Evolutionary conservation across 805 yeast genomes (phyloP).

Genomic region (Cyberlindnera saturnus): DNA sequence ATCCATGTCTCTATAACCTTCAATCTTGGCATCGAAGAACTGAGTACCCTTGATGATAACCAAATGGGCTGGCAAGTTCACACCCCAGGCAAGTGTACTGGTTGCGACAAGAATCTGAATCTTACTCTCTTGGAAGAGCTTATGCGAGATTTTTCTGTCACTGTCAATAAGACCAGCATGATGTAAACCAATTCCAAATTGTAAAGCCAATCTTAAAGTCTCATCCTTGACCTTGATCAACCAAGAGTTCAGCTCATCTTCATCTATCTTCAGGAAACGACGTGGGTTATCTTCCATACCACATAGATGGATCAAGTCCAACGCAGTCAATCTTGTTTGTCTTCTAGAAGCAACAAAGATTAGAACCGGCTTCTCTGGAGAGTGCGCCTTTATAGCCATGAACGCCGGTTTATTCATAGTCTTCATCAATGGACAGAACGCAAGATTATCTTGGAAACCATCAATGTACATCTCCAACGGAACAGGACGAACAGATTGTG

Average conservation of each 20-base stretch:
- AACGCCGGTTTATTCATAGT: conserved; percentile 74
- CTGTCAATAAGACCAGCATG: conserved; percentile 95
- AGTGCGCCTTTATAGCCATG: conserved; percentile 63
- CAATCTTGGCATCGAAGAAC: conserved; percentile 87
- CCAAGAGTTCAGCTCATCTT: conserved; percentile 49
- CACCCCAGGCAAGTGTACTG: conserved; percentile 99
- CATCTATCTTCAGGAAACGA: conserved; percentile 53
- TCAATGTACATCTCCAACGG: conserved; percentile 85
- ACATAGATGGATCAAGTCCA: conserved; percentile 65
- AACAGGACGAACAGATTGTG: conserved; percentile 91
- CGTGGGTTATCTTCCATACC: conserved; percentile 53
- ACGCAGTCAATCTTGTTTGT: conserved; percentile 85
- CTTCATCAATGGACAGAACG: conserved; percentile 60
- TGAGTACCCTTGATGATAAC: conserved; percentile 97
- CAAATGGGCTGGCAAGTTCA: conserved; percentile 94
- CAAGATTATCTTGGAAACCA: conserved; percentile 85
- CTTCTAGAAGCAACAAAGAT: conserved; percentile 95
- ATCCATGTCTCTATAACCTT: conserved; percentile 91
- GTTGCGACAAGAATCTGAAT: conserved; percentile 90
- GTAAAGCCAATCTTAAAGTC: conserved; percentile 75
- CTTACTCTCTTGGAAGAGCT: conserved; percentile 76
- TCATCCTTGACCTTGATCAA: conserved; percentile 63
- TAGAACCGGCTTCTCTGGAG: conserved; percentile 82
- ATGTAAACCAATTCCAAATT: conserved; percentile 84
- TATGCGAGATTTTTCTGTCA: conserved; percentile 85